A percentile compares a stretch with the other conserved stretches of the same genome.
These are phyloP conservation scores for Phytophthora fragariaefolia DNA, from an alignment of 352 stramenopile species.

Conservation along the genomic window DNA sequence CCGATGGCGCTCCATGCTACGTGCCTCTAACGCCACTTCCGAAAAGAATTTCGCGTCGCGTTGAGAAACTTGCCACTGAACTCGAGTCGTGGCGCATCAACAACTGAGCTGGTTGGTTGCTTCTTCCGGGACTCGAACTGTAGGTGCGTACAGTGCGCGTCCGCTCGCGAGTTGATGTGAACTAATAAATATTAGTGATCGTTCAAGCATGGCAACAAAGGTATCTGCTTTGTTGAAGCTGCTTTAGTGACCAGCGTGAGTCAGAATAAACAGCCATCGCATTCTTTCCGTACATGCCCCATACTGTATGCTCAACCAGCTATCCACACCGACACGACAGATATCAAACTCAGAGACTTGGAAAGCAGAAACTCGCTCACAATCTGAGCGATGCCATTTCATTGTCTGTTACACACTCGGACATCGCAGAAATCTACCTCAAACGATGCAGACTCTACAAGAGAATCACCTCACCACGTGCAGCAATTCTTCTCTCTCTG, in stretches of 20 bases:
- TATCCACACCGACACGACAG: too few species aligned
- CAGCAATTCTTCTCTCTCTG: conserved; percentile 8
- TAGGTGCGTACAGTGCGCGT: neutral
- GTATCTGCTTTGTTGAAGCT: conserved; percentile 3
- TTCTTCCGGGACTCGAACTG: neutral
- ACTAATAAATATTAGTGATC: neutral
- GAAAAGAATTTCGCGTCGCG: conserved; percentile 10
- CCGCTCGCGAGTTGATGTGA: conserved; percentile 8
- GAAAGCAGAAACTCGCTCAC: conserved; percentile 5
- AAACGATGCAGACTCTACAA: conserved; percentile 12
- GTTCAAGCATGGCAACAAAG: neutral
- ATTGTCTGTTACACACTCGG: conserved; percentile 17
- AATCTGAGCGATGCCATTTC: conserved; percentile 1
- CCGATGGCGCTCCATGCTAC: neutral
- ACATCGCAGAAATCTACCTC: conserved; percentile 17
- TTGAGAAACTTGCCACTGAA: neutral
- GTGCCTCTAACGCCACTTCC: conserved; percentile 1
- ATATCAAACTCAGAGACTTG: neutral
- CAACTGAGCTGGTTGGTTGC: conserved; percentile 5
- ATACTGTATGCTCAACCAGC: too few species aligned
- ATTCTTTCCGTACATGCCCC: neutral
- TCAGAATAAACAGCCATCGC: neutral
- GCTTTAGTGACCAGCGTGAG: conserved; percentile 3
- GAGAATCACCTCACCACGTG: conserved; percentile 7
- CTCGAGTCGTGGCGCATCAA: neutral